These are phyloP conservation scores for Stephania yunnanensis DNA, from an alignment of 164 flowering plant species.

Conservation along the genomic window DNA sequence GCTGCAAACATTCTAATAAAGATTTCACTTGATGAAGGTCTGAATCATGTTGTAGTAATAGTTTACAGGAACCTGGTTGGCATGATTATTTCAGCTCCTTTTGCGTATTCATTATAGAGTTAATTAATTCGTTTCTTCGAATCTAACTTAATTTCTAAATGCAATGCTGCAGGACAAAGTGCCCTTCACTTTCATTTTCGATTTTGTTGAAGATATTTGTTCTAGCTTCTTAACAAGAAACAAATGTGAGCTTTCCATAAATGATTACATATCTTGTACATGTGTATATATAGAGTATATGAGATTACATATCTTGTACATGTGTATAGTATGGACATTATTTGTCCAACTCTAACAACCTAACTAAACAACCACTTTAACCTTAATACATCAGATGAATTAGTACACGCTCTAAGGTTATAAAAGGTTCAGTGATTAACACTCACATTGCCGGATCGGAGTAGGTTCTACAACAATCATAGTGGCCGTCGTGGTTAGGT, in stretches of 20 bases:
- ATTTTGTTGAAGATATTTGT: slow-evolving; percentile 28
- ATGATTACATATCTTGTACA: too few species aligned
- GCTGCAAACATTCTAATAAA: slow-evolving; percentile 39
- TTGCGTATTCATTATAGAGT: slow-evolving; percentile 43
- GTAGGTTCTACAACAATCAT: slow-evolving; percentile 34
- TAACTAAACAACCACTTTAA: too few species aligned
- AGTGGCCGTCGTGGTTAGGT: slow-evolving; percentile 35
- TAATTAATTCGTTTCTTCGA: not conserved
- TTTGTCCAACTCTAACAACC: too few species aligned
- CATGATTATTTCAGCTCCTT: slow-evolving; percentile 30
- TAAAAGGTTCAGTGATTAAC: too few species aligned
- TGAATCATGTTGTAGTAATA: slow-evolving; percentile 30
- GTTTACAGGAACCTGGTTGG: slow-evolving; percentile 41
- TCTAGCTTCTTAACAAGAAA: slow-evolving; percentile 16
- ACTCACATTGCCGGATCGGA: not conserved
- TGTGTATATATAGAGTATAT: too few species aligned
- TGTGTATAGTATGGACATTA: too few species aligned
- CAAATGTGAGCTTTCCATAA: too few species aligned
- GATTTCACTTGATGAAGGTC: slow-evolving; percentile 30
- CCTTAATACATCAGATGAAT: too few species aligned
- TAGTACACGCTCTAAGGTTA: too few species aligned
- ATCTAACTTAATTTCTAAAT: too few species aligned
- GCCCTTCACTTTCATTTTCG: slow-evolving; percentile 27
- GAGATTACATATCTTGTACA: too few species aligned
- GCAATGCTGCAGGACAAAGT: slow-evolving; percentile 22